Percentiles rank a stretch among this genome's conserved stretches.
Conservation (phyloP, 768 basidiomycete genomes). For the Suillus plorans region DNA sequence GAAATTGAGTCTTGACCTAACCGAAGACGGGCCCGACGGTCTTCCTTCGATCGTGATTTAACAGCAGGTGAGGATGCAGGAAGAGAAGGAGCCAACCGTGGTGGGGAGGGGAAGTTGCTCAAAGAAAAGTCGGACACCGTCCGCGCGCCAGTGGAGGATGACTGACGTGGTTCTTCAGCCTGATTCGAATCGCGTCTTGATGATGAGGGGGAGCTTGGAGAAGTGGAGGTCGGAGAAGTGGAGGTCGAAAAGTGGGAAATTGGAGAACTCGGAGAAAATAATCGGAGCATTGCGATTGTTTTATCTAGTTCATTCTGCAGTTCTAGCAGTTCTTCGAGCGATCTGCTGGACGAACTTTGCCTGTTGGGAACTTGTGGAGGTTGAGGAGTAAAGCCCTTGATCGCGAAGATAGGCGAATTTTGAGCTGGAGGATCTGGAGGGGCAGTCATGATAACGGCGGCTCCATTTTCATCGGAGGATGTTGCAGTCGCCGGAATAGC, state of each 20-base stretch:
- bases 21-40: slow-evolving; percentile 18
- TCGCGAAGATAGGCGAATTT: slow-evolving; percentile 47
- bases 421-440: slow-evolving; percentile 14
- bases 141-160: slow-evolving; percentile 26
- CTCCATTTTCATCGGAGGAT: not conserved
- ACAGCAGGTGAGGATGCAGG: slow-evolving; percentile 15
- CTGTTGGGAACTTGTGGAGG: slow-evolving; percentile 8
- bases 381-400: slow-evolving; percentile 36
- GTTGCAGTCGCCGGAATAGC: slow-evolving; percentile 3
- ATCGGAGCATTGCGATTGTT: slow-evolving; percentile 57
- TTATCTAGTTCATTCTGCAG: slow-evolving; percentile 65
- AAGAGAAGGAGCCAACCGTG: slow-evolving; percentile 30
- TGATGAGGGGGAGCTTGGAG: slow-evolving; percentile 33
- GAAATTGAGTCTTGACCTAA: not conserved
- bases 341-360: slow-evolving; percentile 26
- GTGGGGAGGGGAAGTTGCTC: slow-evolving; percentile 69
- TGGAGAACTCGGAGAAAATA: slow-evolving; percentile 35
- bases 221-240: slow-evolving; percentile 2
- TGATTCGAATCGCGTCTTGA: slow-evolving; percentile 24
- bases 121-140: slow-evolving; percentile 58
- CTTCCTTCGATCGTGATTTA: slow-evolving; percentile 22
- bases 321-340: slow-evolving; percentile 53
- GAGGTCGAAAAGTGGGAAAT: not conserved
- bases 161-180: slow-evolving; percentile 15
- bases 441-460: not conserved